phyloP scores from a whole-genome alignment of 2,329 filamentous ascomycete genomes.

The Paraphaeosphaeria sporulosa region DNA sequence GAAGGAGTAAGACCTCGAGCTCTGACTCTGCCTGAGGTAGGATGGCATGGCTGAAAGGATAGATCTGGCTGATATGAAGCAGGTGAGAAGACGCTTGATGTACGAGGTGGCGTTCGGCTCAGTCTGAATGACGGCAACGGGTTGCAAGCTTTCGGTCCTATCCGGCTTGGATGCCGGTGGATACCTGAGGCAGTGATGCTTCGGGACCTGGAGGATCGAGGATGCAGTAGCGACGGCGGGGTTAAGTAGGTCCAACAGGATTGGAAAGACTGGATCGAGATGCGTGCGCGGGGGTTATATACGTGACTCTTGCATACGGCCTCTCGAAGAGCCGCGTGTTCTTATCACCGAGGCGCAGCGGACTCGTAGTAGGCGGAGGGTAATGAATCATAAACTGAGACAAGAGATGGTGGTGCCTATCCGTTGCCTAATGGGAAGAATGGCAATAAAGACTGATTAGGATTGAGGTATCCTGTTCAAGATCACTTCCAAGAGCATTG shows the following conservation, averaged over 20 bases:
- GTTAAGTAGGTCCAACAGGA: constrained; percentile 31
- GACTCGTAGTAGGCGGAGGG: constrained; percentile 20
- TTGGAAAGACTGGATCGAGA: constrained; percentile 16
- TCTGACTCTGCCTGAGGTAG: constrained; percentile 31
- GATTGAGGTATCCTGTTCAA: constrained; percentile 16
- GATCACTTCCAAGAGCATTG: constrained; percentile 34
- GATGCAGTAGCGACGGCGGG: constrained; percentile 25
- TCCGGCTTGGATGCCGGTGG: constrained; percentile 43
- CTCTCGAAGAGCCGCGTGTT: constrained; percentile 34
- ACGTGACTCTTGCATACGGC: constrained; percentile 39
- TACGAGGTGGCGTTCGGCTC: constrained; percentile 35
- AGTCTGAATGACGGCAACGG: constrained; percentile 33
- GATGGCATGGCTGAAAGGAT: constrained; percentile 44
- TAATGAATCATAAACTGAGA: constrained; percentile 40
- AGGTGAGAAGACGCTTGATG: constrained; percentile 30
- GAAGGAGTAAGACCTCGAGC: constrained; percentile 43
- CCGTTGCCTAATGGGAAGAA: constrained; percentile 35
- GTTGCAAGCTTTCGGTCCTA: constrained; percentile 26
- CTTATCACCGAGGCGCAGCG: constrained; percentile 43
- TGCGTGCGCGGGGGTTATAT: constrained; percentile 35
- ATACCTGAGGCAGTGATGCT: constrained; percentile 32
- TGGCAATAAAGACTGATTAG: constrained; percentile 22
- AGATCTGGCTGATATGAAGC: constrained; percentile 32
- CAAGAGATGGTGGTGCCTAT: constrained; percentile 37
- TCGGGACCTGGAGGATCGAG: constrained; percentile 23